Percentiles rank a stretch among this genome's conserved stretches.
Evolutionary conservation across 1,284 basidiomycete species (phyloP).

Genomic region (Pseudozyma sp.): DNA sequence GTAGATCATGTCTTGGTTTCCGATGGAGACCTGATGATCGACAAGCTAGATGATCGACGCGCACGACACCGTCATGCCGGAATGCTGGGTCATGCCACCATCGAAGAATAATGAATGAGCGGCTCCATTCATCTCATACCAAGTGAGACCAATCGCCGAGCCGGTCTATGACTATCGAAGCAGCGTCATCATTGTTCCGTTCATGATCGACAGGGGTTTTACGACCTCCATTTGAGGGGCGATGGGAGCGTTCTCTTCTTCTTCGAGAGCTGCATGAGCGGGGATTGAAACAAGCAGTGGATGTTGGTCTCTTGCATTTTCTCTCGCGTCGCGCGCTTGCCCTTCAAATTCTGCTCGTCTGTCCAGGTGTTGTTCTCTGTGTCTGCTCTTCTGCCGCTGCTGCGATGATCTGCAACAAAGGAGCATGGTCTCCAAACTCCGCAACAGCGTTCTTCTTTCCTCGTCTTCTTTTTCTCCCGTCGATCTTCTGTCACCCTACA

Average conservation of each 20-base stretch:
- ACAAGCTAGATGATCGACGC: background rate
- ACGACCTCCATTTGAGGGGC: too few relatives aligned
- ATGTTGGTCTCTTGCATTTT: conserved; percentile 15
- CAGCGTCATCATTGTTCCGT: too few relatives aligned
- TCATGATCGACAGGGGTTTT: too few relatives aligned
- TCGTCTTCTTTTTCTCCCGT: conserved; percentile 4
- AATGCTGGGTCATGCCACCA: conserved; percentile 26
- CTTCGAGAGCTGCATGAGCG: background rate
- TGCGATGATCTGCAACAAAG: background rate
- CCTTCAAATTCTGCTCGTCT: too few relatives aligned
- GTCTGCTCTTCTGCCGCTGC: background rate
- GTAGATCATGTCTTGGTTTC: background rate
- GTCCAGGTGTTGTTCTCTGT: background rate
- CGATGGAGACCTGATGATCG: conserved; percentile 8
- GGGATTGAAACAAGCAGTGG: conserved; percentile 6
- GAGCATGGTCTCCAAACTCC: background rate
- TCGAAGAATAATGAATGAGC: background rate
- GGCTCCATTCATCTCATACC: background rate
- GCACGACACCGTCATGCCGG: background rate
- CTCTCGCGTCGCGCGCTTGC: background rate
- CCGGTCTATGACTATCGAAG: too few relatives aligned
- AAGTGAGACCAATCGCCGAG: too few relatives aligned
- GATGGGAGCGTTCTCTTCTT: too few relatives aligned
- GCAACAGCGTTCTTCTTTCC: conserved; percentile 11
- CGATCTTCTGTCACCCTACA: too few relatives aligned